phyloP scores from a whole-genome alignment of 345 rosid species.

The Populus deltoides region DNA sequence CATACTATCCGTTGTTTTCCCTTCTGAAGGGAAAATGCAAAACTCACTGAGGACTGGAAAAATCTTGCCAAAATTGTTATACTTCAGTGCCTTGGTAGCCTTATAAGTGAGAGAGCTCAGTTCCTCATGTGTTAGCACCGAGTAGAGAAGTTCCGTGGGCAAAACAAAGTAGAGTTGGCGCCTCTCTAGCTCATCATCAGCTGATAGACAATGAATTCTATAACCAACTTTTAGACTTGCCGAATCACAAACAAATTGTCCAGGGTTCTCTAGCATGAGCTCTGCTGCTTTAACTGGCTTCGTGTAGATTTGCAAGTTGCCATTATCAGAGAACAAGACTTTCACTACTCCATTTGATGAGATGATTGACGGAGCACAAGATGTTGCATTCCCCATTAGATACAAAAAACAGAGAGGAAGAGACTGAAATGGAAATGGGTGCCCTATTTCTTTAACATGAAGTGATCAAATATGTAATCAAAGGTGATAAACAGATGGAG shows the following conservation, averaged over 20 bases:
- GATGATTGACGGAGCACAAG: conserved; percentile 46
- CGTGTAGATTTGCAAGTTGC: conserved; percentile 35
- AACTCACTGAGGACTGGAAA: conserved; percentile 39
- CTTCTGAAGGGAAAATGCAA: conserved; percentile 34
- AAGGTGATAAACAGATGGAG: background rate
- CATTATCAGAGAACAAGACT: conserved; percentile 36
- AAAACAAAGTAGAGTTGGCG: conserved; percentile 49
- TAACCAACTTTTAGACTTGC: conserved; percentile 34
- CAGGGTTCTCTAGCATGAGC: conserved; percentile 47
- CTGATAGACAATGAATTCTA: conserved; percentile 39
- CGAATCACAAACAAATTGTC: conserved; percentile 45
- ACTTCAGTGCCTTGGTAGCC: conserved; percentile 39
- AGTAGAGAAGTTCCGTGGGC: conserved; percentile 59
- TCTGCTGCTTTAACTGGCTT: conserved; percentile 44
- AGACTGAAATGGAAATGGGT: background rate
- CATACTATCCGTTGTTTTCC: background rate
- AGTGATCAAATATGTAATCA: background rate
- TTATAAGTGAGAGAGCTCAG: conserved; percentile 32
- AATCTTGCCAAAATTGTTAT: conserved; percentile 34
- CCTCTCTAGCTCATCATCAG: conserved; percentile 43
- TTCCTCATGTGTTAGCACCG: conserved; percentile 50
- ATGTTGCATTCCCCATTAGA: conserved; percentile 51
- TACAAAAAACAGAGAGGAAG: background rate
- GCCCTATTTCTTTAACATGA: background rate
- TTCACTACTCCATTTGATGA: conserved; percentile 23